phyloP scores from a whole-genome alignment of 495 filamentous ascomycete genomes.

The Daldinia vernicosa region DNA sequence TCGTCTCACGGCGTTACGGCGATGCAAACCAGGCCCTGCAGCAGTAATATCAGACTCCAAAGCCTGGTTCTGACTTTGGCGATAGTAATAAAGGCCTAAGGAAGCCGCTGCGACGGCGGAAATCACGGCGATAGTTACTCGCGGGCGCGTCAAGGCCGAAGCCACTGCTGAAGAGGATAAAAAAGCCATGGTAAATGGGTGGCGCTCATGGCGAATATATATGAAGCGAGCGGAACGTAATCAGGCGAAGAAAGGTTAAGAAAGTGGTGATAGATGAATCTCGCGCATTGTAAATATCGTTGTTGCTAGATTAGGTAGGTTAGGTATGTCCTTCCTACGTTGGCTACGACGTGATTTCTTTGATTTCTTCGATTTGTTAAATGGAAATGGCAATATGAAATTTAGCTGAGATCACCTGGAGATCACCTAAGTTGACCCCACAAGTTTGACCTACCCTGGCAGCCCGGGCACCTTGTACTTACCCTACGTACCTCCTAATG shows the following conservation, averaged over 20 bases:
- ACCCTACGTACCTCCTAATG: background rate
- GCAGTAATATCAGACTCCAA: slow-evolving; percentile 39
- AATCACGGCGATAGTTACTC: slow-evolving; percentile 50
- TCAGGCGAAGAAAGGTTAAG: background rate
- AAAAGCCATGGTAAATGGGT: slow-evolving; percentile 40
- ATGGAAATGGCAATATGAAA: slow-evolving; percentile 3
- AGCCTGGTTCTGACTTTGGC: slow-evolving; percentile 5
- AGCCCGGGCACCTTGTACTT: background rate
- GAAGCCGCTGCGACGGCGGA: slow-evolving; percentile 50
- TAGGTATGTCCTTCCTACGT: background rate
- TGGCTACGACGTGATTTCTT: background rate
- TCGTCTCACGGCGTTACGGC: slow-evolving; percentile 68
- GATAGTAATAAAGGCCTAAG: slow-evolving; percentile 54
- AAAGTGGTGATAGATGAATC: background rate
- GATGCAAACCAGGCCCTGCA: slow-evolving; percentile 54
- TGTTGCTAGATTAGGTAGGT: too few relatives aligned
- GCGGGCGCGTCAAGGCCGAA: slow-evolving; percentile 56
- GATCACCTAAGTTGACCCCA: background rate
- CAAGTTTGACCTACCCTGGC: background rate
- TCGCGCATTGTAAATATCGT: background rate
- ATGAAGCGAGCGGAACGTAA: background rate
- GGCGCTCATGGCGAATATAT: slow-evolving; percentile 40
- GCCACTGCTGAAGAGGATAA: slow-evolving; percentile 47
- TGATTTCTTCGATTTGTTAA: background rate
- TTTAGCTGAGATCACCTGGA: background rate